Conservation (phyloP, 2,329 filamentous ascomycete species). For the Corynespora cassiicola region DNA sequence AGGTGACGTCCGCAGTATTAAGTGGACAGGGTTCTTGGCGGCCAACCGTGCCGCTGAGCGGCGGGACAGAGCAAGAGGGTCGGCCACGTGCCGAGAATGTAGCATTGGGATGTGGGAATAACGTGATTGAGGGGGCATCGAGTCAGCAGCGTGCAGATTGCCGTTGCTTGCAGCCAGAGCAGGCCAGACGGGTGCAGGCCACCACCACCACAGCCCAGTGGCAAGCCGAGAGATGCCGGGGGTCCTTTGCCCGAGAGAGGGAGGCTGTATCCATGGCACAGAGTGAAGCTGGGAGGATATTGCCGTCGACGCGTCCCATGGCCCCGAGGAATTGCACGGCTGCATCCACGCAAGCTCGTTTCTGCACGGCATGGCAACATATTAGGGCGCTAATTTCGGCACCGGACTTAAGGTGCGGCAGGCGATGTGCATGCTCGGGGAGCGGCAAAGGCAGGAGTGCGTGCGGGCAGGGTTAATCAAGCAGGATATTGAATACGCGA, state of each 20-base stretch:
- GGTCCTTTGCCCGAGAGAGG: no score
- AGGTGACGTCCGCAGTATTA: constrained; percentile 18
- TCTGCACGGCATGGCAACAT: constrained; percentile 22
- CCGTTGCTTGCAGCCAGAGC: constrained; percentile 12
- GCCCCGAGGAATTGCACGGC: constrained; percentile 11
- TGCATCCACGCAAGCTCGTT: constrained; percentile 29
- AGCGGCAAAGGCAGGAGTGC: constrained; percentile 20
- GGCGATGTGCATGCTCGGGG: constrained; percentile 19
- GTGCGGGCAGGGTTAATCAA: constrained; percentile 30
- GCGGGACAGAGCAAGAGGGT: constrained; percentile 10
- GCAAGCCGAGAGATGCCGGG: no score
- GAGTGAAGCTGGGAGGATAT: constrained; percentile 21
- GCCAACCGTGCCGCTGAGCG: constrained; percentile 14
- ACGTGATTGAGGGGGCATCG: constrained; percentile 13
- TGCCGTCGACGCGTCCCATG: constrained; percentile 29
- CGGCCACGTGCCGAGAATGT: constrained; percentile 31
- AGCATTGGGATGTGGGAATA: constrained; percentile 14
- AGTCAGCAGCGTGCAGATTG: constrained; percentile 15
- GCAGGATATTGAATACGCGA: constrained; percentile 34
- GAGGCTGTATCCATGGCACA: constrained; percentile 1
- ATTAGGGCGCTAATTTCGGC: constrained; percentile 27
- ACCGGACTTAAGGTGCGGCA: constrained; percentile 27
- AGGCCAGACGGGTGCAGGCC: constrained; percentile 15
- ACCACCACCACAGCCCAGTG: constrained; percentile 2
- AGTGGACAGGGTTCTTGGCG: constrained; percentile 31